Evolutionary conservation across 768 basidiomycete species (phyloP).

Genomic region (Mycena maculata): DNA sequence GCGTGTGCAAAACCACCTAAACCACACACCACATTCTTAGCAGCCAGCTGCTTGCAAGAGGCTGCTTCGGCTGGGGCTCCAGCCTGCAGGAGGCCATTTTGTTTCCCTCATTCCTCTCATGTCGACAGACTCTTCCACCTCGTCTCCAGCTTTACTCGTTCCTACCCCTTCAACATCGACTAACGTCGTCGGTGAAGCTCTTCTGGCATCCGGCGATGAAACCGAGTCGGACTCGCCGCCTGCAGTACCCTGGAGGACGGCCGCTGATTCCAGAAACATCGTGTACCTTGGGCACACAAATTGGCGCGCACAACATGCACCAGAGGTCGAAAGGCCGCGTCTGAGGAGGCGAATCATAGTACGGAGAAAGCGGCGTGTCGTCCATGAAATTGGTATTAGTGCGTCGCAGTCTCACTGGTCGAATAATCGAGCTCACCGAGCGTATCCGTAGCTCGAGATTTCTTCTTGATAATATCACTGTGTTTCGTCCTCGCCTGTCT

Average conservation of each 20-base stretch:
- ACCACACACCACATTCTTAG: too few relatives aligned
- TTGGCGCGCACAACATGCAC: conserved; percentile 25
- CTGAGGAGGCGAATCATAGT: conserved; percentile 7
- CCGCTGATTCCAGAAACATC: conserved; percentile 19
- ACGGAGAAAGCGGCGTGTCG: conserved; percentile 14
- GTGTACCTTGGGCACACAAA: conserved; percentile 25
- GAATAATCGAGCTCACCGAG: not conserved
- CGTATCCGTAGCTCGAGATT: conserved; percentile 49
- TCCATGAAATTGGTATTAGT: conserved; percentile 31
- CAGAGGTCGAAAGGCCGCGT: conserved; percentile 12
- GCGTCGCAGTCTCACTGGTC: conserved; percentile 1
- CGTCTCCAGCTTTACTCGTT: not conserved
- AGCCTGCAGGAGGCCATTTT: too few relatives aligned
- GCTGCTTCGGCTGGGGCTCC: too few relatives aligned
- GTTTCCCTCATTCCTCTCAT: not conserved
- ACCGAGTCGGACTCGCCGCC: conserved; percentile 24
- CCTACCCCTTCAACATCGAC: conserved; percentile 30
- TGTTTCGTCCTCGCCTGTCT: conserved; percentile 55
- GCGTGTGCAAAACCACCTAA: too few relatives aligned
- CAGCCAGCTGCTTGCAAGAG: too few relatives aligned
- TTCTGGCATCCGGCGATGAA: conserved; percentile 24
- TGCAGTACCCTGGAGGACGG: conserved; percentile 28
- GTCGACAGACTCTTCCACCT: conserved; percentile 26
- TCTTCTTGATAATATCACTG: conserved; percentile 54
- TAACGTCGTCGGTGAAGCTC: conserved; percentile 29